Evolutionary conservation across 257 asterid genomes (phyloP), one percentile per base, ranked within the genome.

Genomic region (Eustoma russellianum): DNA sequence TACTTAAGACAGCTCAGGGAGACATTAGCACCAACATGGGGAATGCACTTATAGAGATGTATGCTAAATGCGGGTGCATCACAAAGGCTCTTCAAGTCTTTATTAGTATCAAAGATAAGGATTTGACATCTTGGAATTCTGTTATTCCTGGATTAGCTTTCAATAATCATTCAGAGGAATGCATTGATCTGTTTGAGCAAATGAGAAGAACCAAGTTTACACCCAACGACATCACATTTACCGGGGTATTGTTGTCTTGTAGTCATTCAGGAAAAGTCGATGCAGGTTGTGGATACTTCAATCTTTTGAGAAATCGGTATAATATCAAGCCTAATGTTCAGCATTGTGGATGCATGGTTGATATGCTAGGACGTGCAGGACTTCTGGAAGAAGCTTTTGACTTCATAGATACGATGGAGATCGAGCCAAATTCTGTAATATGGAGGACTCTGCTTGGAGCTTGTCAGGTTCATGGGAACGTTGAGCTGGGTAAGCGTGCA

Each of bases 381-480:
- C 53, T 77, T 40, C 40, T 85, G 72, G 63, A 62, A 53, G 89
- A 85, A 74, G 93, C 93, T 14, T 74, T 82, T 57, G 76, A 79
- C 40, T 76, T 85, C 51, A 76, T 82, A 33, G 57, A 53, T 24
- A 41, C 59, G 8, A 85, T 82, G 87, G 78, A 77, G 47, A 74
- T 70, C 50, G 74, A 79, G 62, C 89, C 89, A 9, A 85, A 82
- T 72, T 84, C 81, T 34, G 68, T 82, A 53, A 67, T 85, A 35
- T 85, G 95, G 95, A 75, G 95, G 66, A 82, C 88, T 44, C 52
- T 85, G 34, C 86, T 82, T 41, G 86, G 86, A 30, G 93, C 89
- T 61, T 79, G 89, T 64, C 74, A 72, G 52, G 59, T 79, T 57
- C 93, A 85, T 71, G 71, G 79, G 56, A 74, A 85, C 62, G 84